phyloP scores from a whole-genome alignment of 805 yeast genomes.

The Yamadazyma laniorum region DNA sequence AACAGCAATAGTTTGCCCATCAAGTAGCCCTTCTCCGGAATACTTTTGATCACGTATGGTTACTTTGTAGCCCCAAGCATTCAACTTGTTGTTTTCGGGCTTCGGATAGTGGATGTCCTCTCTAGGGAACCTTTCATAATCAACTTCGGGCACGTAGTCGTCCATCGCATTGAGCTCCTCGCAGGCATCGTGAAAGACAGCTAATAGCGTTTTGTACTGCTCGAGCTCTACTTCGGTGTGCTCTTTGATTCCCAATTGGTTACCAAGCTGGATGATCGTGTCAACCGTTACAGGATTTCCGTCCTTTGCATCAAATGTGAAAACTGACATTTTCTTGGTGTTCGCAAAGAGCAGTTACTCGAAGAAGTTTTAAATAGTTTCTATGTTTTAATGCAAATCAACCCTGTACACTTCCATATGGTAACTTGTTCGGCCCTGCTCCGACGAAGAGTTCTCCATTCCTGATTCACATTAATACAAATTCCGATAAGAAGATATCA shows the following conservation, averaged over 20 bases:
- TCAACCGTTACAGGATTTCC: conserved; percentile 23
- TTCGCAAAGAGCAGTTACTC: not conserved
- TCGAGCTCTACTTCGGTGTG: conserved; percentile 19
- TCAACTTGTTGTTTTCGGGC: conserved; percentile 21
- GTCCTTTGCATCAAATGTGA: conserved; percentile 19
- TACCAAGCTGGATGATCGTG: conserved; percentile 19
- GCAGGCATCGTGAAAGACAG: conserved; percentile 26
- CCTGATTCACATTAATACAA: too few species aligned
- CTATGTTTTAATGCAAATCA: too few species aligned
- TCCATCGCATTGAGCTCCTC: conserved; percentile 23
- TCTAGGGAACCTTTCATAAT: conserved; percentile 31
- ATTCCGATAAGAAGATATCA: too few species aligned
- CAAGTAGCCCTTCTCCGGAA: conserved; percentile 15
- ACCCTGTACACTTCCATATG: too few species aligned
- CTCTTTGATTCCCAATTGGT: conserved; percentile 20
- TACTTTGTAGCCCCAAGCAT: conserved; percentile 33
- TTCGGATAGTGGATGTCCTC: conserved; percentile 21
- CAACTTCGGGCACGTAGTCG: conserved; percentile 28
- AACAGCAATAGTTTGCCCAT: conserved; percentile 27
- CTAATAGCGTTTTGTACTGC: conserved; percentile 22
- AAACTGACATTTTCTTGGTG: conserved; percentile 25
- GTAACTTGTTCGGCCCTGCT: too few species aligned
- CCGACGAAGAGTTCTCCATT: too few species aligned
- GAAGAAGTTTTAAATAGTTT: too few species aligned
- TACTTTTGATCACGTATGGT: conserved; percentile 22